phyloP scores from a whole-genome alignment of 2,329 filamentous ascomycete genomes.

The Calcarisporium arbuscula region DNA sequence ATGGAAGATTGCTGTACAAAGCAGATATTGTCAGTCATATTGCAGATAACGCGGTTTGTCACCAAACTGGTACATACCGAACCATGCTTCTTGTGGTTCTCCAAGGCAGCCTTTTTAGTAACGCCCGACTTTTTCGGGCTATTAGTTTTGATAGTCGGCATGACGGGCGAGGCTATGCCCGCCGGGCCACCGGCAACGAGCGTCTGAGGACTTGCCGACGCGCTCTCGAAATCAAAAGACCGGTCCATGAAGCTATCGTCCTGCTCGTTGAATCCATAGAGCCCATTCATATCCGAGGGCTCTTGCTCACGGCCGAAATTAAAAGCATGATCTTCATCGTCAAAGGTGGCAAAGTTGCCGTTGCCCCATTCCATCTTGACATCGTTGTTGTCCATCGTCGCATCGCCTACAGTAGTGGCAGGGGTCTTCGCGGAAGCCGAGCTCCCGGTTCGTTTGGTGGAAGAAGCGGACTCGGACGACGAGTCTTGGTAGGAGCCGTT shows the following conservation, averaged over 20 bases:
- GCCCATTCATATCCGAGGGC: constrained; percentile 19
- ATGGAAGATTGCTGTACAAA: constrained; percentile 44
- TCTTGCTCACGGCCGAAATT: constrained; percentile 23
- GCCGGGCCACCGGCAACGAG: constrained; percentile 14
- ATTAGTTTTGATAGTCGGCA: constrained; percentile 33
- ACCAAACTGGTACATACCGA: constrained; percentile 31
- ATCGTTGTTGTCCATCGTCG: constrained; percentile 36
- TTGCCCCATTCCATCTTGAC: constrained; percentile 38
- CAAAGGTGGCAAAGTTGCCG: constrained; percentile 24
- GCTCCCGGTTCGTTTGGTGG: constrained; percentile 39
- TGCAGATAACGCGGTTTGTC: not conserved
- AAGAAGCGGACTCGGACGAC: constrained; percentile 45
- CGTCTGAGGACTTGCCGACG: constrained; percentile 49
- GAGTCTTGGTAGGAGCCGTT: constrained; percentile 41
- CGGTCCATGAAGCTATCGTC: constrained; percentile 40
- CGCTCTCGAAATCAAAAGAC: constrained; percentile 53
- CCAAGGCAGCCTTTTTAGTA: constrained; percentile 17
- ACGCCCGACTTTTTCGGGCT: constrained; percentile 19
- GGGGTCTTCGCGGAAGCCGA: constrained; percentile 39
- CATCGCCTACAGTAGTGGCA: constrained; percentile 32
- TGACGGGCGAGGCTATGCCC: constrained; percentile 36
- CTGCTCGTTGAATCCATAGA: constrained; percentile 25
- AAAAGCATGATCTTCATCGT: constrained; percentile 32
- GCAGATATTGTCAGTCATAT: constrained; percentile 23
- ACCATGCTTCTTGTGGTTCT: constrained; percentile 29